phyloP scores from a whole-genome alignment of 2,329 filamentous ascomycete species.

The Diplocarpon rosae region DNA sequence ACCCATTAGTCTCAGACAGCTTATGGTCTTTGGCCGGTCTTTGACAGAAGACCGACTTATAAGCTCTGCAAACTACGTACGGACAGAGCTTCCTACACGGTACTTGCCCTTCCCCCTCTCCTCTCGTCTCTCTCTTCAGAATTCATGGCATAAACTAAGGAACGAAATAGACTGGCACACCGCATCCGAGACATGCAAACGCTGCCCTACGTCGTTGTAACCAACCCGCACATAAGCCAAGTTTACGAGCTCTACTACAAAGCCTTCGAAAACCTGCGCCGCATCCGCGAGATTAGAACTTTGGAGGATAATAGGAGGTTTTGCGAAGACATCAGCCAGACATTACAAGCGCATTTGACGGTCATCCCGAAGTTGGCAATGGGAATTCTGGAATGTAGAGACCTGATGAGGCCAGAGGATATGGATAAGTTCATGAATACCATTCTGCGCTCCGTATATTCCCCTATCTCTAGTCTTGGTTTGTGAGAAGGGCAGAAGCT shows the following conservation, averaged over 20 bases:
- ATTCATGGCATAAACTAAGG: neutral
- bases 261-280: slow-evolving; percentile 86
- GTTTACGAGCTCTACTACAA: slow-evolving; percentile 96
- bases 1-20: slow-evolving; percentile 90
- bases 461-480: neutral
- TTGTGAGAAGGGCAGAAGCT: neutral
- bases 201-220: slow-evolving; percentile 87
- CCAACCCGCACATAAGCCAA: slow-evolving; percentile 86
- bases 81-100: slow-evolving; percentile 84
- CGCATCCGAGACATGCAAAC: slow-evolving; percentile 95
- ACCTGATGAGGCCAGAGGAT: slow-evolving; percentile 66
- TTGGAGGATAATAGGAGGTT: slow-evolving; percentile 83
- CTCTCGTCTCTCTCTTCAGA: too few relatives aligned
- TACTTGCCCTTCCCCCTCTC: slow-evolving; percentile 27
- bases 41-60: slow-evolving; percentile 82
- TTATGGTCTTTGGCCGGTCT: slow-evolving; percentile 94
- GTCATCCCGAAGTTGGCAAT: slow-evolving; percentile 93
- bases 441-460: slow-evolving; percentile 69
- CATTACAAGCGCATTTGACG: slow-evolving; percentile 75
- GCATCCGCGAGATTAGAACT: slow-evolving; percentile 70
- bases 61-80: slow-evolving; percentile 94
- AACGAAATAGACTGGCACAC: slow-evolving; percentile 67
- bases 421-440: slow-evolving; percentile 95
- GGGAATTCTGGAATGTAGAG: slow-evolving; percentile 84
- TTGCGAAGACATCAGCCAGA: slow-evolving; percentile 69